Evolutionary conservation across 345 rosid genomes (phyloP), one percentile per base, ranked within the genome.

Genomic region (Dipteronia sinensis): DNA sequence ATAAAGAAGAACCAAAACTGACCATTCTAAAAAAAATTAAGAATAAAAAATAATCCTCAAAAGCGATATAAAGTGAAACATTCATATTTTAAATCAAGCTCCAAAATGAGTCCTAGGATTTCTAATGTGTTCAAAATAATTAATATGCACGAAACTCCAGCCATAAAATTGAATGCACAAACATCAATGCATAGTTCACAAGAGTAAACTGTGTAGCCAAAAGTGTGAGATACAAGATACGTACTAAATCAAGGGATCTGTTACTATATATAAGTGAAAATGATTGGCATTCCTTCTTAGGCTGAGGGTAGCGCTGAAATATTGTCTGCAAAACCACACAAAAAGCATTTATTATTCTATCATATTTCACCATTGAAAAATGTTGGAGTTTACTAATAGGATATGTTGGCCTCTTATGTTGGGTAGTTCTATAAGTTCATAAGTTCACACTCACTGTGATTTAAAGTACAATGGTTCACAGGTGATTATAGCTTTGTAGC

Each of bases 251-350:
- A 27, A 93, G 79, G 66, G 97, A 90, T 2, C 95, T 83, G 49
- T 87, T 88, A 80, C 85, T 88, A 73, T 93, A 91, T 65, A 91
- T 82, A 77, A 93, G 97, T 72, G 95, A 93, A 85, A 93, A 91
- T 3, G 97, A 93, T 61, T 88, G 93, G 68, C 91, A 89, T 76
- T 93, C 95, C 82, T 93, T 93, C 63, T 92, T 87, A 19, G 95
- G 94, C 58, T 90, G 93, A 72, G 92, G 95, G 78, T 87, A 83
- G 44, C 97, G 81, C 80, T 84, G 90, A 79, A 93, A 91, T 73
- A 88, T 80, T 64, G 91, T 89, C 97, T 93, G 97, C 47, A 83
- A 84, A 85, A 73, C 63, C 63, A 64, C 38, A 66, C 27, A 49
- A 6, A 22, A 69, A 70, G 53, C 10, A 4, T 72, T 11, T 62